Evolutionary conservation across 1,284 basidiomycete species (phyloP), one percentile per base, ranked within the genome.

Genomic region (Taiwanofungus camphoratus): DNA sequence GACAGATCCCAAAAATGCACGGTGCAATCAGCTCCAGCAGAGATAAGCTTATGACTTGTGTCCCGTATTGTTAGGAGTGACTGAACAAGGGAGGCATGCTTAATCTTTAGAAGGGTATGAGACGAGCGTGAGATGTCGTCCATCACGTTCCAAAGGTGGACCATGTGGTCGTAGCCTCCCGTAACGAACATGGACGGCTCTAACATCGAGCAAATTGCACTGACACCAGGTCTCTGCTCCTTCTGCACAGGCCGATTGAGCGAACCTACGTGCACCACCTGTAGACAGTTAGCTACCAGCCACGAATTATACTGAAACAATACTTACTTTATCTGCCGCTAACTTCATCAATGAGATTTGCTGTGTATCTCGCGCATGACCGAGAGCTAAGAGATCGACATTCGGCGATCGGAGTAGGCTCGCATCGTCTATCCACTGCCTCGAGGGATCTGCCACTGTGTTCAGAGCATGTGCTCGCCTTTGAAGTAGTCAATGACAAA

Each of bases 121-220:
- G 62, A 57, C 16, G 31, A 9, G 62, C 61, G 57, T 27, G 66
- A 42, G 42, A 64, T 60, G 11, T 62, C 54, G 15, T 60, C 50
- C 19, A 52, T 41, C 3, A 73, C 42, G 15, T 65, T 57, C 74
- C 73, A 76, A 3, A 74, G 51, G 45, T 74, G 73, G 13, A 77
- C 62, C 20, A 52, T 40, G 45, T 74, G 74, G 54, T 76, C 72
- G 39, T 72, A 66, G 5, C 73, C 73, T n/a, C 73, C 75, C 5
- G 64, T 75, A 6, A 63, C 71, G 51, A 76, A 74, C 53, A 60
- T 59, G 19, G 58, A 52, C 6, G 68, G 62, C 21, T 65, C 65
- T 49, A 60, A 53, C 60, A 72, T 58, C 8, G 68, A 33, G 11
- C 67, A 56, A 4, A 76, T 52, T 8, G 68, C 66, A 41, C 70